phyloP scores from a whole-genome alignment of 2,329 filamentous ascomycete genomes.

The Cytospora leucostoma region DNA sequence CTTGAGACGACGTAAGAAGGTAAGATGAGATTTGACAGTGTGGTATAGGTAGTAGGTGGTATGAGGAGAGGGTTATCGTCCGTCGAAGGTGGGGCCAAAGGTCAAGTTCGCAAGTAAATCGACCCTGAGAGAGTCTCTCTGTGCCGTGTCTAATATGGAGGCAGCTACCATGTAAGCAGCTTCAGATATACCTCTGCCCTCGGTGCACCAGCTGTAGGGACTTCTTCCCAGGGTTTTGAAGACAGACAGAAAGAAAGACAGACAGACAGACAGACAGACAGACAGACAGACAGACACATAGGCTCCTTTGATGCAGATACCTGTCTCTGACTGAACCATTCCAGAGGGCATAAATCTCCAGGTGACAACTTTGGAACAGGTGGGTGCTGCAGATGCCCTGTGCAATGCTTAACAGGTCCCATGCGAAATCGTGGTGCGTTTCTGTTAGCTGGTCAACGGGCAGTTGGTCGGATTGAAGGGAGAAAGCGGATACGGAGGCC shows the following conservation, averaged over 20 bases:
- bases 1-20: too few species aligned
- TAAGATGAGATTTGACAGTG: too few species aligned
- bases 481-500: too few species aligned
- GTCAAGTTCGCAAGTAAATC: too few species aligned
- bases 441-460: not conserved
- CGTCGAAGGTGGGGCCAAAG: too few species aligned
- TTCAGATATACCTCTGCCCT: not conserved
- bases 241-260: not conserved
- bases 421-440: not conserved
- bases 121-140: not conserved
- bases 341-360: not conserved
- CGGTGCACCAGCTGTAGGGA: not conserved
- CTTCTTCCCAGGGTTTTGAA: not conserved
- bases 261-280: not conserved
- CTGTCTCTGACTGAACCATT: not conserved
- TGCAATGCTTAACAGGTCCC: not conserved
- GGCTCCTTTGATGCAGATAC: not conserved
- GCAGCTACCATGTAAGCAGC: not conserved
- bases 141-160: not conserved
- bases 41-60: too few species aligned
- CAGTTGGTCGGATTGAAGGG: too few species aligned
- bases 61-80: too few species aligned
- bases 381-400: not conserved
- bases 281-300: not conserved
- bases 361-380: not conserved